Evolutionary conservation across 768 basidiomycete genomes (phyloP), one percentile per base, ranked within the genome.

Genomic region (Suillus subaureus): DNA sequence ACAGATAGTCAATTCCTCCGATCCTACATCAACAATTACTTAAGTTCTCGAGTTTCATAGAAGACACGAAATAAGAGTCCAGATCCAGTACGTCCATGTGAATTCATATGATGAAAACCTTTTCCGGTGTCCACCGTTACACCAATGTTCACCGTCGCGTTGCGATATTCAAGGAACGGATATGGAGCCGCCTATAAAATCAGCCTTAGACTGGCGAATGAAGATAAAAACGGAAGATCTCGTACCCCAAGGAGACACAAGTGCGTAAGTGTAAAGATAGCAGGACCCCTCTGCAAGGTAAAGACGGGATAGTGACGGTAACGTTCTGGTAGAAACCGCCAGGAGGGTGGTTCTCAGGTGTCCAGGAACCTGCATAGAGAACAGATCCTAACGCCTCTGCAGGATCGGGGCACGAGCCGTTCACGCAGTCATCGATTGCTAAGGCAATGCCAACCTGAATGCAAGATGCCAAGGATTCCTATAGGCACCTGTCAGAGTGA

Each of bases 361-460:
- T 70, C 71, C 73, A 76, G 4, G 74, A 69, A 1, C 76, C 74
- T 4, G 74, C 72, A 6, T 76, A 76, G 4, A 76, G 72, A 18
- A 76, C 71, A 16, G 31, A 4, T 18, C 76, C 75, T 12, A 77
- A 70, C 51, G 60, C 52, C 0, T 70, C 18, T 1, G 61, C 21
- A 1, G 75, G 74, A 4, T 68, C 60, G 1, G 75, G 75, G 62
- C 75, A 75, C 9, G 61, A 62, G 0, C 70, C 72, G 9, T 71
- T 69, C 47, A 18, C 23, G 63, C 75, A 76, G 37, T 4, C 64
- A 31, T 23, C 43, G 6, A 76, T 67, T 4, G 72, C 68, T 12
- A 76, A 74, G 18, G 75, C 75, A 21, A 76, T 77, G 43, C 75
- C 75, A n/a, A 77, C 73, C 56, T 77, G 74, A 57, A 66, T 68